Evolutionary conservation across 352 stramenopile species (phyloP).

Genomic region (Pythium sukuiense): DNA sequence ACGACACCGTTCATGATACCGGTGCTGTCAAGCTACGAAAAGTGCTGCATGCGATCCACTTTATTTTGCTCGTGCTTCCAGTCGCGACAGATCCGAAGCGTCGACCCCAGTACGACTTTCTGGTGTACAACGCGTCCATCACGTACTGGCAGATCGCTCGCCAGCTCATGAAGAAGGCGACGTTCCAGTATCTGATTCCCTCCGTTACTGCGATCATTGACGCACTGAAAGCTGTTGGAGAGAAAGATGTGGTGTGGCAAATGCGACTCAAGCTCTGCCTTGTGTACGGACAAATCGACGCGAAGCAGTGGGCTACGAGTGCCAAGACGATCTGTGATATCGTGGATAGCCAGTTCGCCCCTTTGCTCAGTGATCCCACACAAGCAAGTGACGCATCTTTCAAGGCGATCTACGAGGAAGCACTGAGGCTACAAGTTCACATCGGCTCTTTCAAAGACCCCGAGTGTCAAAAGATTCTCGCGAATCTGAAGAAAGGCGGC

Average conservation of each 20-base stretch:
- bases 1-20: conserved; percentile 39
- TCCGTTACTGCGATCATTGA: conserved; percentile 70
- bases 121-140: conserved; percentile 91
- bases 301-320: conserved; percentile 48
- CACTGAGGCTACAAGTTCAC: conserved; percentile 64
- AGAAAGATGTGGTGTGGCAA: conserved; percentile 76
- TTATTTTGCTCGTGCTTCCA: conserved; percentile 69
- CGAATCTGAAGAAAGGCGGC: conserved; percentile 48
- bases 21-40: conserved; percentile 44
- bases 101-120: conserved; percentile 83
- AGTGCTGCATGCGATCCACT: conserved; percentile 75
- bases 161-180: conserved; percentile 79
- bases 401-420: conserved; percentile 62
- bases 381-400: conserved; percentile 27
- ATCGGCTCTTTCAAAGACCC: conserved; percentile 71
- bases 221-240: conserved; percentile 61
- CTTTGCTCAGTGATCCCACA: conserved; percentile 36
- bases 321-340: conserved; percentile 71
- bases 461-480: conserved; percentile 76
- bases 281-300: conserved; percentile 70
- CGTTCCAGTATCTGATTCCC: conserved; percentile 68
- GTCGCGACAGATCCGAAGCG: conserved; percentile 63
- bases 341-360: conserved; percentile 54
- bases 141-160: conserved; percentile 85
- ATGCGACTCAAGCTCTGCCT: conserved; percentile 62